Evolutionary conservation across 768 basidiomycete species (phyloP), one percentile per base, ranked within the genome.

Genomic region (Agrocybe pediades): DNA sequence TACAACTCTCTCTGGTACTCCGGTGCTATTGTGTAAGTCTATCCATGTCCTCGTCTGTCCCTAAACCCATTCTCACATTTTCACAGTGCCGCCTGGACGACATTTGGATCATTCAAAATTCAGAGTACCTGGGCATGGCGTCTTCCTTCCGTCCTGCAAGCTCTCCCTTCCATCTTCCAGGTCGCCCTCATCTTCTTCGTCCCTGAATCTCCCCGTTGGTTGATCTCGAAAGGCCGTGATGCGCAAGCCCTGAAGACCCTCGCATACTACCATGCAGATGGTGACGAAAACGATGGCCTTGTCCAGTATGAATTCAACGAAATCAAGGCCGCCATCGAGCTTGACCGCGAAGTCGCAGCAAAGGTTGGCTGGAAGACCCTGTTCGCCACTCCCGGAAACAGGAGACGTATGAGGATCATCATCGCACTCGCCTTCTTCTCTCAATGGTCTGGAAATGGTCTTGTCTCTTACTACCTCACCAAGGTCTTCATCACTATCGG

Each of bases 1-100:
- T 91, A 89, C 75, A 90, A 92, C 76, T 87, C 89, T 25, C 84
- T 92, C 55, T 93, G 92, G 90, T 91, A 90, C 67, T 85, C 87
- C 15, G 92, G 92, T 53, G 77, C 89, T 51, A 90, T 92, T 65
- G 64, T 92, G 84, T 86, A 58, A 41, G 82, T 74, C 36, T 50
- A 44, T 55, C 58, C n/a, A 42, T 58, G 46, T 25, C 24, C 27
- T 6, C 26, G 19, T 43, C 25, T 53, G 40, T 53, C 26, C 44
- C 41, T 24, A 9, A 25, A 15, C 17, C 29, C 26, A 25, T 43
- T 44, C 16, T 29, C 26, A 26, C 15, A 2, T 27, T 26, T 19
- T 47, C 46, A 27, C 40, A 84, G 83, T 55, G 85, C 90, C 30
- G 90, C 90, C n/a, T 93, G 90, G 92, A 76, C 87, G 0, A 90